phyloP scores from a whole-genome alignment of 331 rosid species.

The Pyracantha coccinea region DNA sequence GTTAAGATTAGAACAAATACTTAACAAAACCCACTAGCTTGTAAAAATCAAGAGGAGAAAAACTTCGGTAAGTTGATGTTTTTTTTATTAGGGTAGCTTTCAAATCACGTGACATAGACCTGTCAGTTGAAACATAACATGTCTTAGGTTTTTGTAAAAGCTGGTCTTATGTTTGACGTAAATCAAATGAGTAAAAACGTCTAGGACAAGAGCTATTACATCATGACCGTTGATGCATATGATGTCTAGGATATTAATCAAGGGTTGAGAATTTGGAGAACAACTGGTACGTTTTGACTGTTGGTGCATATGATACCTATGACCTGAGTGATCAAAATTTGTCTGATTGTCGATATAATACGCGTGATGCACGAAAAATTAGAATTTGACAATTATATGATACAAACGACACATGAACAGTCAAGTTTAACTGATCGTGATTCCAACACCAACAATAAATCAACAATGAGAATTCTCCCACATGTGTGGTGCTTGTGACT shows the following conservation, averaged over 20 bases:
- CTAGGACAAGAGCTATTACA: too few species aligned
- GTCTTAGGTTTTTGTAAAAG: neutral
- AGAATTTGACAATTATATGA: neutral
- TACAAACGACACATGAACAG: too few species aligned
- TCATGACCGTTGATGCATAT: too few species aligned
- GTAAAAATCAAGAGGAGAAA: too few species aligned
- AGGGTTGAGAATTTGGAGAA: neutral
- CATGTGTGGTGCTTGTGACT: too few species aligned
- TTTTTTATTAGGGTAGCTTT: neutral
- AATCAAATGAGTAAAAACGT: too few species aligned
- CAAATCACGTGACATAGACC: accelerated
- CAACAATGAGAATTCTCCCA: too few species aligned
- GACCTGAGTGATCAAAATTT: neutral
- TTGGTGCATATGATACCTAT: neutral
- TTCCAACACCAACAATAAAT: too few species aligned
- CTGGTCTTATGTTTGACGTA: neutral
- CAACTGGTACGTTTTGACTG: accelerated
- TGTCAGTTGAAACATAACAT: neutral
- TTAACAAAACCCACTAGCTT: too few species aligned
- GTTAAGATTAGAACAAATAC: neutral
- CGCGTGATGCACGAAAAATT: too few species aligned
- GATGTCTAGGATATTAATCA: neutral
- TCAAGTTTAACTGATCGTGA: too few species aligned
- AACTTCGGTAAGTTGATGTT: too few species aligned
- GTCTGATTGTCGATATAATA: neutral